These are phyloP conservation scores for Cryptococcus maquisensis DNA, from an alignment of 1,284 basidiomycete genomes.

Conservation along the genomic window DNA sequence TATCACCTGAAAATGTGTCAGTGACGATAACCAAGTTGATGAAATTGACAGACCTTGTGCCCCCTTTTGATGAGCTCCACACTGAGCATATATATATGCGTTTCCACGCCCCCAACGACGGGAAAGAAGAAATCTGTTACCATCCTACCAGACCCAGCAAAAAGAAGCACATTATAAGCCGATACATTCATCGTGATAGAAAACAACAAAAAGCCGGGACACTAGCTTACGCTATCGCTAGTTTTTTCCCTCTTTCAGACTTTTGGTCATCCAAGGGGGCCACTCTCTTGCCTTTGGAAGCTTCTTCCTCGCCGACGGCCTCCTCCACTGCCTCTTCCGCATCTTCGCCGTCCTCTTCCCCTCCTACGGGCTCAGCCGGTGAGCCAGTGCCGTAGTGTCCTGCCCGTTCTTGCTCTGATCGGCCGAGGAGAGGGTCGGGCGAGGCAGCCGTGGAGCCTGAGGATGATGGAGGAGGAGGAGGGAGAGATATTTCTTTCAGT, in stretches of 20 bases:
- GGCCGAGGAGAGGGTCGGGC: slow-evolving; percentile 19
- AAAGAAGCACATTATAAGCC: slow-evolving; percentile 15
- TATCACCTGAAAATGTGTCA: slow-evolving; percentile 62
- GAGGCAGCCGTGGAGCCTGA: slow-evolving; percentile 6
- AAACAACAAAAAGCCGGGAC: background rate
- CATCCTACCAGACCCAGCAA: slow-evolving; percentile 56
- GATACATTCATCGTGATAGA: slow-evolving; percentile 8
- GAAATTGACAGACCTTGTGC: slow-evolving; percentile 63
- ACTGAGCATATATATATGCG: slow-evolving; percentile 88
- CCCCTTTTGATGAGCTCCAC: slow-evolving; percentile 76
- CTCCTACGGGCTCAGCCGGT: slow-evolving; percentile 11
- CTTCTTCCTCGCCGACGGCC: slow-evolving; percentile 11
- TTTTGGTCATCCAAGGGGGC: background rate
- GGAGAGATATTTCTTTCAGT: slow-evolving; percentile 32
- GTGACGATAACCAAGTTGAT: background rate
- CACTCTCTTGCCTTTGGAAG: slow-evolving; percentile 4
- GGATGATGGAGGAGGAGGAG: slow-evolving; percentile 4
- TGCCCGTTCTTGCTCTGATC: background rate
- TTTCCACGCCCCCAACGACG: slow-evolving; percentile 91
- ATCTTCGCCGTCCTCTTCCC: slow-evolving; percentile 1
- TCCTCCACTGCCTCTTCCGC: slow-evolving; percentile 14
- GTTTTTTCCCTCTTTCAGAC: slow-evolving; percentile 6
- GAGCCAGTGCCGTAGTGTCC: background rate
- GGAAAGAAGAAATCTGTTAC: slow-evolving; percentile 97
- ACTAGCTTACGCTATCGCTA: slow-evolving; percentile 28